These are phyloP conservation scores for Suillus hirtellus DNA, from an alignment of 768 basidiomycete species.

Conservation along the genomic window DNA sequence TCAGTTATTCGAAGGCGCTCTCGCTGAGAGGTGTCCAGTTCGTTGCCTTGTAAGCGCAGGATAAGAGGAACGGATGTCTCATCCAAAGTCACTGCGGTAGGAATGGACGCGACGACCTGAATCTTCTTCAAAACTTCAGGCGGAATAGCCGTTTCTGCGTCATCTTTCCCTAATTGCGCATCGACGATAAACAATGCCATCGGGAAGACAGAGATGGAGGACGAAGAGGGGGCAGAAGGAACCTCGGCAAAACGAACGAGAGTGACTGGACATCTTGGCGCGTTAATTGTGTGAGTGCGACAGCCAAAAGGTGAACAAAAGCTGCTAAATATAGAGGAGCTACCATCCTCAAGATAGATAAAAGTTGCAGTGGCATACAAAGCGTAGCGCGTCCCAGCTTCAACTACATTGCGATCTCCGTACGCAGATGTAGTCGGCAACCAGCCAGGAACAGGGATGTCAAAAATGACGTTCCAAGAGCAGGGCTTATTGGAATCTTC, in stretches of 20 bases:
- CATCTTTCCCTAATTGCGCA: slow-evolving; percentile 28
- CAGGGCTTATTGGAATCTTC: slow-evolving; percentile 57
- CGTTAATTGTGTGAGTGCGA: slow-evolving; percentile 41
- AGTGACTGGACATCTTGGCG: slow-evolving; percentile 41
- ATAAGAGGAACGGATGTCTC: slow-evolving; percentile 53
- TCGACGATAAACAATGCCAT: slow-evolving; percentile 47
- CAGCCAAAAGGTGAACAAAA: slow-evolving; percentile 60
- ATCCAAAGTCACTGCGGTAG: slow-evolving; percentile 50
- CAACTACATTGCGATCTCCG: slow-evolving; percentile 42
- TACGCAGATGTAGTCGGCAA: slow-evolving; percentile 62
- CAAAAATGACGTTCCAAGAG: slow-evolving; percentile 76
- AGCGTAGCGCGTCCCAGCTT: slow-evolving; percentile 61
- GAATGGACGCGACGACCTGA: slow-evolving; percentile 63
- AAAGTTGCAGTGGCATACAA: slow-evolving; percentile 70
- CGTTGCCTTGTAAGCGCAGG: slow-evolving; percentile 60
- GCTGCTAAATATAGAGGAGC: slow-evolving; percentile 45
- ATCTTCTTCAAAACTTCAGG: slow-evolving; percentile 58
- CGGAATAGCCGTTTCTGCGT: slow-evolving; percentile 40
- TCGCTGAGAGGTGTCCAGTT: slow-evolving; percentile 48
- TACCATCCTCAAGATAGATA: slow-evolving; percentile 43
- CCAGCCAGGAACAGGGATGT: slow-evolving; percentile 89
- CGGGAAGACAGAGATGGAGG: slow-evolving; percentile 31
- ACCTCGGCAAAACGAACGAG: slow-evolving; percentile 56
- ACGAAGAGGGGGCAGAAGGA: slow-evolving; percentile 32
- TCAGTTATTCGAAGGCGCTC: slow-evolving; percentile 55